Conservation (phyloP, 2,329 filamentous ascomycete species). For the Colletotrichum sidae region DNA sequence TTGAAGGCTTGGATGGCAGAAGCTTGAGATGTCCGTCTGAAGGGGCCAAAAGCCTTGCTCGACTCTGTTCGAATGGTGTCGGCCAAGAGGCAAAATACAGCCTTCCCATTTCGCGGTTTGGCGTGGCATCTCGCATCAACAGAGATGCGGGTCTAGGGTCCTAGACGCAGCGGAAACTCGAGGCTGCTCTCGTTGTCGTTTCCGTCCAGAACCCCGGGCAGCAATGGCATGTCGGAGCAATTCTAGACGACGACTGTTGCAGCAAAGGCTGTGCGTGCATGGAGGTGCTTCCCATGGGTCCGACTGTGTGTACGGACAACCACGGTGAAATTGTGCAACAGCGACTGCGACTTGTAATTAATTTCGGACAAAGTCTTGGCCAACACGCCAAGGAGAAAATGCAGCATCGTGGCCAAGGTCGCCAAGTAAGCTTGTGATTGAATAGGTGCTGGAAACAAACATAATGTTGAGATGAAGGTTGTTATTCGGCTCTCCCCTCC, state of each 20-base stretch:
- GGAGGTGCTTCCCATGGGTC: not conserved
- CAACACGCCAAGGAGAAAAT: not conserved
- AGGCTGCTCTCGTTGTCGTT: too few relatives aligned
- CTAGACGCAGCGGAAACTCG: not conserved
- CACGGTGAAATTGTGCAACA: not conserved
- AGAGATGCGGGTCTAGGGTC: not conserved
- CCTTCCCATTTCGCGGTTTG: not conserved
- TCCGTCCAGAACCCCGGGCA: conserved; percentile 3
- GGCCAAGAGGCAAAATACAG: conserved; percentile 12
- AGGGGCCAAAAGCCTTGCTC: conserved; percentile 14
- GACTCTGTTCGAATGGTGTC: conserved; percentile 10
- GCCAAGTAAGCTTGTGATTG: conserved; percentile 24
- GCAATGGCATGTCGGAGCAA: conserved; percentile 24
- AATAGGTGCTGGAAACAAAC: conserved; percentile 24
- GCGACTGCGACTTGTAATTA: not conserved
- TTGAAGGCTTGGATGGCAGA: conserved; percentile 26
- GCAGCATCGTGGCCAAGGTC: conserved; percentile 11
- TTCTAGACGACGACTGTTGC: conserved; percentile 28
- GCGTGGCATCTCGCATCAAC: not conserved
- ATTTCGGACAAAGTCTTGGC: not conserved
- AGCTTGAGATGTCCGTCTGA: conserved; percentile 30
- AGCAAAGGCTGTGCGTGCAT: conserved; percentile 18
- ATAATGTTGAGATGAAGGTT: not conserved
- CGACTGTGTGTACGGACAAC: not conserved
- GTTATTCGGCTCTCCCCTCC: too few relatives aligned